Evolutionary conservation across 345 rosid genomes (phyloP).

Genomic region (Clarkia xantiana): DNA sequence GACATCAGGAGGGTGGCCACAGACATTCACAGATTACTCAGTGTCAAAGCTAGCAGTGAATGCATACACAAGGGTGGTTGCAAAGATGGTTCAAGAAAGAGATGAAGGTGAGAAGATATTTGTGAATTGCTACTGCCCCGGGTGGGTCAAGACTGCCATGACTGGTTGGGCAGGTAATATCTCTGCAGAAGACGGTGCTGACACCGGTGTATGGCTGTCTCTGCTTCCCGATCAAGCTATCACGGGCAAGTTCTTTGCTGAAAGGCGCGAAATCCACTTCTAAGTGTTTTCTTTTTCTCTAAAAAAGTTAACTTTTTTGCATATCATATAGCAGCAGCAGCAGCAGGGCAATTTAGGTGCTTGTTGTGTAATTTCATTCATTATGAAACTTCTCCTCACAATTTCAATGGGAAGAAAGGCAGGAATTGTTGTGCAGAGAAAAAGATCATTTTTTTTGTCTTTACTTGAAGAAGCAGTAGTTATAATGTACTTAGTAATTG

Average conservation of each 20-base stretch:
- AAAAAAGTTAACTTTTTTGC: background rate
- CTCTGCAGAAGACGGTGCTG: constrained; percentile 72
- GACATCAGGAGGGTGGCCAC: constrained; percentile 90
- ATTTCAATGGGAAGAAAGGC: no score
- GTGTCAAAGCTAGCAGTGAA: constrained; percentile 86
- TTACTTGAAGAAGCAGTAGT: no score
- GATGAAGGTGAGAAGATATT: constrained; percentile 68
- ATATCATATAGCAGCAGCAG: no score
- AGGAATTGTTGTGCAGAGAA: no score
- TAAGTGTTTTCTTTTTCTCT: constrained; percentile 9
- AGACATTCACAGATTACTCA: constrained; percentile 62
- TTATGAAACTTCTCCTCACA: no score
- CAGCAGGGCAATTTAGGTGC: no score
- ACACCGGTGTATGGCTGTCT: constrained; percentile 89
- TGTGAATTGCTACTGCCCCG: constrained; percentile 86
- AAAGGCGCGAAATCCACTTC: constrained; percentile 75
- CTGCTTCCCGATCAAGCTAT: constrained; percentile 64
- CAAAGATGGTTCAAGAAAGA: constrained; percentile 37
- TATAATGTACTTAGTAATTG: no score
- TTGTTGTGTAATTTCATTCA: no score
- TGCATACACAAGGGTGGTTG: constrained; percentile 56
- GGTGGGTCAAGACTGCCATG: constrained; percentile 98
- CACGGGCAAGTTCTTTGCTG: constrained; percentile 79
- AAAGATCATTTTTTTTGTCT: no score
- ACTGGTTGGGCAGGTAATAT: constrained; percentile 88